Base-by-base conservation (phyloP, 139 green algal species). In the Auxenochlorella pyrenoidosa region DNA sequence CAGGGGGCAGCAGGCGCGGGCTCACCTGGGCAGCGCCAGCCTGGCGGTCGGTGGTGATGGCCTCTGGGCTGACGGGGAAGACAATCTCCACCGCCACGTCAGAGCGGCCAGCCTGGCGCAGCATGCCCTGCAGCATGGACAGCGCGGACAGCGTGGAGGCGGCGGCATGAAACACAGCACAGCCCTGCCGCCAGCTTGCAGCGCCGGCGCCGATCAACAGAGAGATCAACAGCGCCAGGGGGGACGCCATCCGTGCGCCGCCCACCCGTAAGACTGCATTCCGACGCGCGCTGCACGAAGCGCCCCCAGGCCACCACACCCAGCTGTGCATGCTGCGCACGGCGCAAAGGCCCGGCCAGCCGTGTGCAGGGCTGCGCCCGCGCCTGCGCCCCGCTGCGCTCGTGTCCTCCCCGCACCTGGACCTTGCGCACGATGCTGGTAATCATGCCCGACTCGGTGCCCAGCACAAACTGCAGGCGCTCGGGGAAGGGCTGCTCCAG, bases 401-500 rank as follows among this genome's bases (percentile, higher is more conserved):
- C n/a, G n/a, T n/a, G n/a, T n/a, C n/a, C n/a, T n/a, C n/a, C 36
- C 43, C 91, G 86, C 79, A 87, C 77, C 81, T 92, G 82, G 86
- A 97, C 96, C 88, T 93, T 94, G 71, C 94, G 90, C 89, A 99
- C 97, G 86, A 99, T 99, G 83, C 89, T 94, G 3, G 98, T 99
- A 79, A 99, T 94, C 98, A 99, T 99, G 79, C 98, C 98, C 3
- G 94, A 91, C 93, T 99, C 98, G 10, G 98, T 99, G 72, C 98
- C 98, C 87, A 99, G 94, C 79, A 99, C 96, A 90, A 99, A 98
- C 90, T 95, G 92, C 65, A 99, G 90, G 63, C 79, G 85, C 54
- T 98, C 94, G 2, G 89, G 88, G 32, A 94, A 94, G 26, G 92
- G 87, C 19, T 92, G 60, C 41, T 90, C 90, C 79, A 98, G 72